These are phyloP conservation scores for Triticum aestivum DNA, from an alignment of 176 grass and related monocot genomes.

Conservation along the genomic window IWGSC_CS_RefSeq_v2.1 NC_057804.1:633146583-633147082, in stretches of 20 bases:
- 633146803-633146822: background rate
- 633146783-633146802: slow-evolving; percentile 1
- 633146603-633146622: slow-evolving; percentile 59
- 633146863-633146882: background rate
- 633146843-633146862: background rate
- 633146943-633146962: slow-evolving; percentile 8
- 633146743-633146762: background rate
- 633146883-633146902: background rate
- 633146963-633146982: background rate
- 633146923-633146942: background rate
- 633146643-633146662: slow-evolving; percentile 72
- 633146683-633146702: slow-evolving; percentile 28
- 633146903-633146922: background rate
- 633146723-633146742: background rate
- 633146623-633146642: slow-evolving; percentile 92
- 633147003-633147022: background rate
- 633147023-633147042: background rate
- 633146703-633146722: slow-evolving; percentile 38
- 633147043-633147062: background rate
- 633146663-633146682: slow-evolving; percentile 63
- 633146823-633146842: background rate
- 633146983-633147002: background rate
- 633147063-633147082: no score
- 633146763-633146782: background rate
- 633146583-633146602: slow-evolving; percentile 85